Evolutionary conservation across 768 basidiomycete genomes (phyloP), one percentile per base, ranked within the genome.

Genomic region (Suillus fuscotomentosus): DNA sequence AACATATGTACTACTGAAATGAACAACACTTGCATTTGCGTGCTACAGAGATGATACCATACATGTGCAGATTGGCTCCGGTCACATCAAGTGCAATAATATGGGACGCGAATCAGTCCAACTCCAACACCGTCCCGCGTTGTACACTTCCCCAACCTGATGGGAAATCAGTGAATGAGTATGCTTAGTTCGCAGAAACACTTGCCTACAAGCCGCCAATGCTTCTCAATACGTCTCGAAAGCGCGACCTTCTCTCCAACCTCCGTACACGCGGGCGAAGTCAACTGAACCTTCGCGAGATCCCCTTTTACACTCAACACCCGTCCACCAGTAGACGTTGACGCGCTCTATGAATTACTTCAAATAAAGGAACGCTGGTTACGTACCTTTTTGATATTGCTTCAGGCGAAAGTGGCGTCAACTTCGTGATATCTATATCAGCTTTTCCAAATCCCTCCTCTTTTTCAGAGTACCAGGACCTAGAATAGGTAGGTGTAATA

Each of bases 201-300:
- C 91, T 80, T 72, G 89, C 94, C 95, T 62, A 98, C 95, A 70
- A 97, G 86, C 63, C 95, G 91, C 95, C 95, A 97, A 80, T 97
- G 96, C 81, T 97, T 97, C 80, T 98, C 96, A 69, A 99, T 97
- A 69, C 97, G 85, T 64, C 97, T 83, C 38, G 92, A 94, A 50
- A 99, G 77, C 3, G 97, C 97, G 43, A 99, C 97, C 84, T 99
- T 99, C 80, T 99, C 97, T 14, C 94, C 95, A 42, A 97, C 86
- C 76, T 98, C 95, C 34, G 95, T 97, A 76, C 97, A 98, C 10
- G 95, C 95, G 0, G 97, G 97, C 2, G 90, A 90, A 38, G 95
- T 98, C 62, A 99, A 79, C 70, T 95, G 90, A 65, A 97, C 96
- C 81, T 94, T 95, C 17, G 95, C 95, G 10, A 98, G 82, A 77